Base-by-base conservation (phyloP, 2,329 filamentous ascomycete genomes). In the Colletotrichum lindemuthianum region DNA sequence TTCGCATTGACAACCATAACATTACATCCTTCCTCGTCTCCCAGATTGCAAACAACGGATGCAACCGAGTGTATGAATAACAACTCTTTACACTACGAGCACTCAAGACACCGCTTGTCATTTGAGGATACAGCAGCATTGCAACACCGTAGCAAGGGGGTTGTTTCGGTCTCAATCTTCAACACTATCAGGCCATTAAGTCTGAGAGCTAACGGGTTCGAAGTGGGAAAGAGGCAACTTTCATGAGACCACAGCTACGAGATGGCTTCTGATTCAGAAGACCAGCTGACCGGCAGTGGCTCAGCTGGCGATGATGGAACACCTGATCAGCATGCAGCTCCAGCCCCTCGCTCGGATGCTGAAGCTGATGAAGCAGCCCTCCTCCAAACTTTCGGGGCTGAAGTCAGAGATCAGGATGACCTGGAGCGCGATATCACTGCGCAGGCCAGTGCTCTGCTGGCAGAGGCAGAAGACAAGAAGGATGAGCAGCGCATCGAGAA, bases 341-440 rank as follows among this genome's bases (percentile, higher is more conserved):
- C 8, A 15, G 36, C 32, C 43, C 12, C 45, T 12, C 45, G 57
- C 4, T 2, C 15, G n/a, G 16, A 48, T 11, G 43, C 11, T 16
- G 40, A 52, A 11, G 41, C 34, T 2, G 63, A 66, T 13, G 63
- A 66, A 13, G 63, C 53, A n/a, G 32, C 47, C 24, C 50, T 64
- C 32, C 39, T 66, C n/a, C 59, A 60, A 13, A 66, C 58, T 3
- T 53, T 66, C 15, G 59, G 59, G 24, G 47, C 51, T 24, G 84
- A 89, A 63, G 88, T 96, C 24, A 88, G 92, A 61, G 89, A 97
- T 71, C 95, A 98, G 75, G 90, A 94, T 79, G 94, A 97, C 64
- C 80, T 98, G 16, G 95, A 97, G 76, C 86, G 93, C 67, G 93
- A 97, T 72, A 96, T 98, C 68, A 86, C 86, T 1, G 74, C 83